Evolutionary conservation across 768 basidiomycete species (phyloP).

Genomic region (Dentipellis sp.): DNA sequence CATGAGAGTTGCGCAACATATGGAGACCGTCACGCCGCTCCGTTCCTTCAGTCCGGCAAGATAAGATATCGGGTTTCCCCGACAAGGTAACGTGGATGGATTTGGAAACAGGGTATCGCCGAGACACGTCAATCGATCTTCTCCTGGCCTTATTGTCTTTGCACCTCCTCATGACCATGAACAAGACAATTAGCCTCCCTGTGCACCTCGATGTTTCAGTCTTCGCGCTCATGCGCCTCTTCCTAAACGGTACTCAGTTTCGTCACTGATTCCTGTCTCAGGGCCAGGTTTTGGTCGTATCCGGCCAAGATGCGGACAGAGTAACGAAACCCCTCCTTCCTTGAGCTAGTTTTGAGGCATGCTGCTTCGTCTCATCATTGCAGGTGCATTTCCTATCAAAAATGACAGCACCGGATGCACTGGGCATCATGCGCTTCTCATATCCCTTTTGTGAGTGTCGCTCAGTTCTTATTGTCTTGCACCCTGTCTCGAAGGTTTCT

Average conservation of each 20-base stretch:
- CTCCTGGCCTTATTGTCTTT: conserved; percentile 1
- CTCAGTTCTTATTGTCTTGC: not conserved
- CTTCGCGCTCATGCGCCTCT: not conserved
- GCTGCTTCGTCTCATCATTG: not conserved
- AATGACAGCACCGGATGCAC: not conserved
- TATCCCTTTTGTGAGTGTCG: not conserved
- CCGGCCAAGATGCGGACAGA: not conserved
- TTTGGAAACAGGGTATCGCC: not conserved
- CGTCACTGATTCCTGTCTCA: no score
- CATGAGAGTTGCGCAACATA: no score
- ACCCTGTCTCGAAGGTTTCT: not conserved
- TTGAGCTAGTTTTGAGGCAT: not conserved
- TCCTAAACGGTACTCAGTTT: no score
- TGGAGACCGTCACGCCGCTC: no score
- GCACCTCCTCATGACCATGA: not conserved
- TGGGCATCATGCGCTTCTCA: not conserved
- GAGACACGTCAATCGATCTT: not conserved
- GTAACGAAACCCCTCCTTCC: not conserved
- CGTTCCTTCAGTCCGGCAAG: not conserved
- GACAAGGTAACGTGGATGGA: not conserved
- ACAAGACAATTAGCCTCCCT: not conserved
- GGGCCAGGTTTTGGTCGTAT: no score
- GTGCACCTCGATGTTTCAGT: not conserved
- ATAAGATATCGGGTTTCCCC: not conserved
- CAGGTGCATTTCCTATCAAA: not conserved